Conservation (phyloP, 2,329 filamentous ascomycete species). For the Cladosporium sp. region DNA sequence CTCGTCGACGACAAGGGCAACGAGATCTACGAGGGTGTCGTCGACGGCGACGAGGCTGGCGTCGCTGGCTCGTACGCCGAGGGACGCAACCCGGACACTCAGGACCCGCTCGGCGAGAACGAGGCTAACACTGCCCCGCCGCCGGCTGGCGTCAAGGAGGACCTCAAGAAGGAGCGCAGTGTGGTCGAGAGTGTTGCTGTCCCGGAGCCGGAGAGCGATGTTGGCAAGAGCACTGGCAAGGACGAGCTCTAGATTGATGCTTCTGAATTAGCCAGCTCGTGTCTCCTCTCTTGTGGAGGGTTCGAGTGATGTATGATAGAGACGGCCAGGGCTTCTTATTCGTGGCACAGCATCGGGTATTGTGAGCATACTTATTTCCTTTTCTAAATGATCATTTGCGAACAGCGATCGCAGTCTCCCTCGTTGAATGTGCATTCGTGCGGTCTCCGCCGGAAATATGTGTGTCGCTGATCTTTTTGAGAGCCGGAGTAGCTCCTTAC, state of each 20-base stretch:
- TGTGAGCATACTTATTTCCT: no score
- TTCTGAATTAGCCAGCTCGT: no score
- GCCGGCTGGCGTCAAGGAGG: conserved; percentile 33
- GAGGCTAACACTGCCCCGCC: conserved; percentile 36
- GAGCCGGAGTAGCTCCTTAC: no score
- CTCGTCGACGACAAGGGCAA: conserved; percentile 75
- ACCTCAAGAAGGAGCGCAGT: conserved; percentile 40
- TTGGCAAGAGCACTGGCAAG: conserved; percentile 12
- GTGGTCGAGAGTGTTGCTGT: conserved; percentile 25
- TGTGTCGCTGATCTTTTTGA: no score
- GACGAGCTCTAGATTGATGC: conserved; percentile 15
- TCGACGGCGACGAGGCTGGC: conserved; percentile 25
- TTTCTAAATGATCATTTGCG: no score
- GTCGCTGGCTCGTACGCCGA: conserved; percentile 47
- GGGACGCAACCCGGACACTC: conserved; percentile 53
- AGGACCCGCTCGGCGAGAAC: conserved; percentile 31
- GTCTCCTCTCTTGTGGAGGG: no score
- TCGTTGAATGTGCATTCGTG: no score
- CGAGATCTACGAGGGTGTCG: conserved; percentile 50
- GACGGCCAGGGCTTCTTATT: no score
- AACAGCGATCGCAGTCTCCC: no score
- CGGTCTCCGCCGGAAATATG: no score
- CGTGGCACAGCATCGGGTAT: no score
- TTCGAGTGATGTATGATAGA: no score
- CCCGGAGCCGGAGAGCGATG: conserved; percentile 18